Evolutionary conservation across 495 filamentous ascomycete species (phyloP).

Genomic region (Neurospora sp.): DNA sequence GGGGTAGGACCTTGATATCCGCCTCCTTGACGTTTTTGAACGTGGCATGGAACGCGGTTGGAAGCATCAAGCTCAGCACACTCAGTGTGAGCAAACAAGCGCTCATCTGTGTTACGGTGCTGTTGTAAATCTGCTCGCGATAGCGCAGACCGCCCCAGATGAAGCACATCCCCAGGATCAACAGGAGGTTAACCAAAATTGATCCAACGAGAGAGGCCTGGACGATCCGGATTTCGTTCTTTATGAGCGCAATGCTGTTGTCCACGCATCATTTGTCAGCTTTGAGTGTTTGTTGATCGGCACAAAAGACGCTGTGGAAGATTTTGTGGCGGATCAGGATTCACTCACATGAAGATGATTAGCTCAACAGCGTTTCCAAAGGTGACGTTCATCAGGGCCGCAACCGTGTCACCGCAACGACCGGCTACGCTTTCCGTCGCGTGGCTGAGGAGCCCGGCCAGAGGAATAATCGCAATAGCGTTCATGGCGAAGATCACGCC

Average conservation of each 20-base stretch:
- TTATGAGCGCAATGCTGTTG: slow-evolving; percentile 14
- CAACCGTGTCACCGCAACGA: slow-evolving; percentile 68
- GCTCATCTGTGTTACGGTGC: slow-evolving; percentile 87
- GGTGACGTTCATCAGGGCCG: slow-evolving; percentile 74
- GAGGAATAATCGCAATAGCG: slow-evolving; percentile 70
- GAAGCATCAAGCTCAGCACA: slow-evolving; percentile 59
- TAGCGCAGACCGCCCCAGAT: slow-evolving; percentile 73
- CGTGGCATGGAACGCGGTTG: slow-evolving; percentile 78
- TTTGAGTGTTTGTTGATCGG: slow-evolving; percentile 11
- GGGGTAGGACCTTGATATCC: slow-evolving; percentile 57
- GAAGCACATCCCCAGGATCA: slow-evolving; percentile 87
- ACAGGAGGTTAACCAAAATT: slow-evolving; percentile 73
- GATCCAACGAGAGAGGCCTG: slow-evolving; percentile 84
- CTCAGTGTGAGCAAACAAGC: slow-evolving; percentile 78
- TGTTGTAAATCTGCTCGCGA: slow-evolving; percentile 89
- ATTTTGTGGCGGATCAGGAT: background rate
- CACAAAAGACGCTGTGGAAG: background rate
- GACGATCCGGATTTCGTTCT: slow-evolving; percentile 78
- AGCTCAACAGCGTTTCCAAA: slow-evolving; percentile 87
- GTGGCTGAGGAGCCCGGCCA: slow-evolving; percentile 68
- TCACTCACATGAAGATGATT: slow-evolving; percentile 55
- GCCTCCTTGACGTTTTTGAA: slow-evolving; percentile 50
- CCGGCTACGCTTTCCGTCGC: slow-evolving; percentile 75
- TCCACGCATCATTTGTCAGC: background rate
- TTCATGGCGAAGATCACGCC: slow-evolving; percentile 47